Evolutionary conservation across 257 asterid genomes (phyloP), one percentile per base, ranked within the genome.

Genomic region (Gentiana straminea): DNA sequence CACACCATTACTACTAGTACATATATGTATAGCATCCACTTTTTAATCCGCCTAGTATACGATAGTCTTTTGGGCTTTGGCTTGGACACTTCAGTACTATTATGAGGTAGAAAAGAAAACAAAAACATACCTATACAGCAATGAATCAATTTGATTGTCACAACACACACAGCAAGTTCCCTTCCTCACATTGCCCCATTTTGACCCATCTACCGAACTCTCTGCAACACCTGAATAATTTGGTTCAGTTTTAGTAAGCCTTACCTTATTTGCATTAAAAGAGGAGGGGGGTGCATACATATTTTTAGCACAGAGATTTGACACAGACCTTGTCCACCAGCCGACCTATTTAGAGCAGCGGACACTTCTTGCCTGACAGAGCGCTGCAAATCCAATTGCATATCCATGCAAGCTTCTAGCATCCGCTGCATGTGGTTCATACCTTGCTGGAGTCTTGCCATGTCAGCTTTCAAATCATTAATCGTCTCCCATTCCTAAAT

Each of bases 381-480:
- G 59, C 98, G 87, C 62, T 91, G 98, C 68, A 91, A 86, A 79
- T 91, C 98, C 61, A 91, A 74, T 64, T 91, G 98, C 98, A 87
- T 87, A 81, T 90, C 96, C 96, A 90, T 84, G 83, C 96, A 90
- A 66, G 96, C 88, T 76, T 90, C 98, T 68, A 90, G 70, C 98
- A 82, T 86, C 68, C 96, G 82, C 79, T 90, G 98, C 96, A 86
- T 86, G 80, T 82, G 86, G 61, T 79, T 82, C 98, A 86, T 86
- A 53, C 98, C 95, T 76, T 86, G 94, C 78, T 90, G 94, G 65
- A 90, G 88, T 72, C 80, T 84, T 24, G 81, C 82, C 71, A 86
- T 79, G 56, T 90, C 98, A 53, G 83, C 62, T 71, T 82, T 86
- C 67, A 90, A 72, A 76, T 90, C 96, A 71, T 82, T 86, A 47